A percentile compares a stretch with the other conserved stretches of the same genome.
Conservation (phyloP, 2,329 filamentous ascomycete genomes). For the Trichoderma sp. region DNA sequence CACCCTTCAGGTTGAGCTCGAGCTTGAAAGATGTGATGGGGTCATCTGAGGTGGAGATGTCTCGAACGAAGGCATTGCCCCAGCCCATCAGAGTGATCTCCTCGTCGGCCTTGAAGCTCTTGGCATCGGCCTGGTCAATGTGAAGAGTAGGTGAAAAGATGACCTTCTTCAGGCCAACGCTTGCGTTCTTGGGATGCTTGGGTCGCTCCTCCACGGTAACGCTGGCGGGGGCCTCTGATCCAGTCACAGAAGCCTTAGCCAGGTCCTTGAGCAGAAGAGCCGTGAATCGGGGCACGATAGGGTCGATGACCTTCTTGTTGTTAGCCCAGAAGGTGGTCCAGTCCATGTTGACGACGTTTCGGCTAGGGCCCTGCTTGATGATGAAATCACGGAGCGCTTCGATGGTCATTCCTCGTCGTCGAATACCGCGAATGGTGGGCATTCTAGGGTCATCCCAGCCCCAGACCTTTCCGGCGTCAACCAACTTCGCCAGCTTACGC, state of each 20-base stretch:
- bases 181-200: conserved; percentile 86
- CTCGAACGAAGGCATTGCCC: conserved; percentile 83
- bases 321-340: conserved; percentile 73
- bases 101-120: conserved; percentile 78
- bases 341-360: conserved; percentile 82
- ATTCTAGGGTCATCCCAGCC: conserved; percentile 88
- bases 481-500: conserved; percentile 81
- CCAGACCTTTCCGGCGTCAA: conserved; percentile 73
- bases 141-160: conserved; percentile 73
- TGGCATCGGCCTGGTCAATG: conserved; percentile 84
- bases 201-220: conserved; percentile 73
- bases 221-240: conserved; percentile 64
- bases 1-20: conserved; percentile 87
- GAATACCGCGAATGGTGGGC: conserved; percentile 80
- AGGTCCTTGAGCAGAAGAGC: conserved; percentile 69
- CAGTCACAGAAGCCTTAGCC: conserved; percentile 70
- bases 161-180: conserved; percentile 83
- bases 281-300: conserved; percentile 71
- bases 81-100: conserved; percentile 97
- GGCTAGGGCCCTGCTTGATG: conserved; percentile 78
- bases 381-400: conserved; percentile 81
- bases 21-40: conserved; percentile 71
- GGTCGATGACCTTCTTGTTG: conserved; percentile 84
- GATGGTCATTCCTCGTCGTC: conserved; percentile 76
- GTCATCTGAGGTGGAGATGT: conserved; percentile 54